Evolutionary conservation across 2,329 filamentous ascomycete species (phyloP), one percentile per base, ranked within the genome.

Genomic region (Cercospora sojina): DNA sequence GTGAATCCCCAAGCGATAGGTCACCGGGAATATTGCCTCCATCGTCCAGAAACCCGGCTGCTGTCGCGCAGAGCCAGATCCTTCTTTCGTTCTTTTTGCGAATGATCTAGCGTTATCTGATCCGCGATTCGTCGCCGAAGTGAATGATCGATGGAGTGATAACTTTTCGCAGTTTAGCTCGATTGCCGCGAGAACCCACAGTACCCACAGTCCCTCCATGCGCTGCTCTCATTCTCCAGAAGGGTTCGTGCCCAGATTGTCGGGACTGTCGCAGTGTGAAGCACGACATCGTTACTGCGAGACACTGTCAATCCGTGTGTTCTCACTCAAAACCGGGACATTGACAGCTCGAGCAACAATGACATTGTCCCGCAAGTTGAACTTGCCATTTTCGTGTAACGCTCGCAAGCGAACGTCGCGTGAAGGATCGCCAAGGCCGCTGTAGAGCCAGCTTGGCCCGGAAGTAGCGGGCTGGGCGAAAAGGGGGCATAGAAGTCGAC

Each of bases 81-180:
- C n/a, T 47, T 47, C 35, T 41, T 41, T 41, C 16, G n/a, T 38
- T 38, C 32, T n/a, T 47, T 20, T 18, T 13, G 18, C 16, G 5
- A 20, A 8, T 16, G 55, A 38, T 38, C 55, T 23, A 47, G 9
- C 20, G 41, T 49, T 60, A 60, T 60, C 58, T 60, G 58, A 60
- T 60, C 58, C 58, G 58, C 58, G 23, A 60, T 43, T 49, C 58
- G 58, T 29, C 38, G 35, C 58, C 23, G 58, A 29, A 60, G 58
- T 60, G 56, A 59, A 60, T 32, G 38, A 60, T 43, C 35, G 20
- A 8, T 60, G 23, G 13, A 43, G 35, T 20, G 32, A 47, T 29
- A 18, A 35, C 31, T 29, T 20, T 13, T 29, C n/a, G 20, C 38
- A 49, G 18, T 60, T 59, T 60, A 60, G 27, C 27, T 57, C 8